Percentiles rank a stretch among this genome's conserved stretches.
phyloP scores from a whole-genome alignment of 805 yeast species.

The Priceomyces haplophilus region DNA sequence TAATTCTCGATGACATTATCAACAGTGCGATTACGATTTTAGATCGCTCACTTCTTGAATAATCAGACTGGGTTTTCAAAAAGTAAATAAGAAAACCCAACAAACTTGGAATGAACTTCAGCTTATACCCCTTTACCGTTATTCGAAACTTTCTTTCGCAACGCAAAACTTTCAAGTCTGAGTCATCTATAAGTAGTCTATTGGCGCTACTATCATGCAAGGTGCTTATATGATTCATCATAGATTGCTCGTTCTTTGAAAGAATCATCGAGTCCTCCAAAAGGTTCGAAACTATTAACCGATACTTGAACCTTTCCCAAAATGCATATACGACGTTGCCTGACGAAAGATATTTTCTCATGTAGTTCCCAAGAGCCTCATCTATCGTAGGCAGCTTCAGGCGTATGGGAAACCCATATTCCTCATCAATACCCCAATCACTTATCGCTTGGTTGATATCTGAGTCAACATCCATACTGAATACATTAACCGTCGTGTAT shows the following conservation, averaged over 20 bases:
- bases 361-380: slow-evolving; percentile 21
- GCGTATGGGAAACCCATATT: slow-evolving; percentile 5
- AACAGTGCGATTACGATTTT: slow-evolving; percentile 31
- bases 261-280: slow-evolving; percentile 40
- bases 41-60: slow-evolving; percentile 7
- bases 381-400: slow-evolving; percentile 10
- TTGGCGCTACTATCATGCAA: slow-evolving; percentile 5
- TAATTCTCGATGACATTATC: slow-evolving; percentile 24
- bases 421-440: slow-evolving; percentile 39
- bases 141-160: slow-evolving; percentile 7
- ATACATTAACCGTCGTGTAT: slow-evolving; percentile 3
- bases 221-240: slow-evolving; percentile 10
- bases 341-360: slow-evolving; percentile 26
- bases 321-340: slow-evolving; percentile 12
- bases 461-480: slow-evolving; percentile 26
- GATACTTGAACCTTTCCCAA: slow-evolving; percentile 43
- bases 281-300: slow-evolving; percentile 34
- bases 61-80: slow-evolving; percentile 18
- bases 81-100: slow-evolving; percentile 26
- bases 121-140: slow-evolving; percentile 3
- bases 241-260: slow-evolving; percentile 40
- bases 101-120: slow-evolving; percentile 17
- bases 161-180: slow-evolving; percentile 5
- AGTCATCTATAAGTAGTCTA: not conserved
- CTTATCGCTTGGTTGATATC: slow-evolving; percentile 28